phyloP scores from a whole-genome alignment of 192 early-diverging fungal genomes.

The Podila minutissima region DNA sequence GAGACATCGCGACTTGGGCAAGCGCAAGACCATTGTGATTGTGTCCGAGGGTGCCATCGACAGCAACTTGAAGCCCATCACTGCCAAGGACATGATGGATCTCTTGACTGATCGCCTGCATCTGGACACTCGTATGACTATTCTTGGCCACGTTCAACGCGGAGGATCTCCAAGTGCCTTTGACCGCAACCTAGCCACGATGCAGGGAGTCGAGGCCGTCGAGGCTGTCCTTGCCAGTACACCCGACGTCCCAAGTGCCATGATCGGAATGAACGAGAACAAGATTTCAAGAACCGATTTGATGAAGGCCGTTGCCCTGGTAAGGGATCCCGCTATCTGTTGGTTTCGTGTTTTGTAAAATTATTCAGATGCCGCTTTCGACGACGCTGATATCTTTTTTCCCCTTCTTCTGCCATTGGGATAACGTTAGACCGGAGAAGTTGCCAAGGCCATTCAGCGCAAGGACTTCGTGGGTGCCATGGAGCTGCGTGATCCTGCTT shows the following conservation, averaged over 20 bases:
- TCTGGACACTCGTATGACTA: slow-evolving; percentile 95
- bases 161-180: slow-evolving; percentile 91
- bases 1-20: slow-evolving; percentile 81
- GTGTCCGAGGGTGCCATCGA: slow-evolving; percentile 97
- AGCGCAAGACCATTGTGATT: slow-evolving; percentile 94
- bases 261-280: slow-evolving; percentile 95
- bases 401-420: not conserved
- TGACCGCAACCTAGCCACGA: slow-evolving; percentile 93
- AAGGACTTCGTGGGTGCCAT: slow-evolving; percentile 93
- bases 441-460: slow-evolving; percentile 81
- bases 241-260: slow-evolving; percentile 86
- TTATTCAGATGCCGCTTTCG: slow-evolving; percentile 1
- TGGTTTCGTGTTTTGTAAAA: not conserved
- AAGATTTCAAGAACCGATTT: slow-evolving; percentile 86
- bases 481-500: slow-evolving; percentile 88
- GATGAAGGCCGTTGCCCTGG: slow-evolving; percentile 92
- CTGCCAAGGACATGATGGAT: slow-evolving; percentile 84
- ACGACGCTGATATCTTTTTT: not conserved
- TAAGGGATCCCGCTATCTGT: slow-evolving; percentile 31
- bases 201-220: slow-evolving; percentile 94
- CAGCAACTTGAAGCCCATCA: slow-evolving; percentile 86
- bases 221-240: slow-evolving; percentile 89
- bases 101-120: slow-evolving; percentile 81
- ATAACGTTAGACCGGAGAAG: slow-evolving; percentile 76
- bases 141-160: slow-evolving; percentile 94